These are phyloP conservation scores for Tuber aestivum DNA, from an alignment of 495 filamentous ascomycete species.

Conservation along the genomic window DNA sequence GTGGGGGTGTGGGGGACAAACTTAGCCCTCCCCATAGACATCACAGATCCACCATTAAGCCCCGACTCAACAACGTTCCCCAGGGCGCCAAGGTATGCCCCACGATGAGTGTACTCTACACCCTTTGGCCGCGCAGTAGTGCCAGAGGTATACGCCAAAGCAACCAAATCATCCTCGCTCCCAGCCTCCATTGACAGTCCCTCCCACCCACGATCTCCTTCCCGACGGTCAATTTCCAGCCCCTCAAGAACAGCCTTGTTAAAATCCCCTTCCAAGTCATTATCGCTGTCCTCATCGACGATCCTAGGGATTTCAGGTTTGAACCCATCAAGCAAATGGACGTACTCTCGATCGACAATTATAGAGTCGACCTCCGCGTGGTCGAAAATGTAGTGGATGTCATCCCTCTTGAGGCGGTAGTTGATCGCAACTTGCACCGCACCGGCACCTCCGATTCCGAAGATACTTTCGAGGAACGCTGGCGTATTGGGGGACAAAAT, in stretches of 20 bases:
- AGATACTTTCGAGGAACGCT: conserved; percentile 84
- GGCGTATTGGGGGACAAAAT: conserved; percentile 88
- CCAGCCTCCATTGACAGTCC: conserved; percentile 61
- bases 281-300: conserved; percentile 82
- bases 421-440: conserved; percentile 81
- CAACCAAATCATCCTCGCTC: conserved; percentile 73
- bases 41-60: conserved; percentile 54
- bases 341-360: conserved; percentile 76
- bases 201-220: conserved; percentile 65
- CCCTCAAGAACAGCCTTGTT: conserved; percentile 80
- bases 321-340: conserved; percentile 62
- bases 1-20: background rate
- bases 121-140: conserved; percentile 92
- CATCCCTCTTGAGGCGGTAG: conserved; percentile 78
- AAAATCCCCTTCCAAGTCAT: conserved; percentile 70
- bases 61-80: conserved; percentile 85
- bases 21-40: conserved; percentile 35
- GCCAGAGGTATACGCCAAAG: conserved; percentile 86
- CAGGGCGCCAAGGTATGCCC: conserved; percentile 75
- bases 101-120: conserved; percentile 84
- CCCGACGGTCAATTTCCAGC: conserved; percentile 58
- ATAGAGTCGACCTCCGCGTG: conserved; percentile 76
- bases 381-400: conserved; percentile 82
- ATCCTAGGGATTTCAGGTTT: conserved; percentile 62
- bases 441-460: conserved; percentile 79